Percentiles rank a stretch among this genome's conserved stretches.
Evolutionary conservation across 1,284 basidiomycete species (phyloP).

Genomic region (Melanopsichium pennsylvanicum): DNA sequence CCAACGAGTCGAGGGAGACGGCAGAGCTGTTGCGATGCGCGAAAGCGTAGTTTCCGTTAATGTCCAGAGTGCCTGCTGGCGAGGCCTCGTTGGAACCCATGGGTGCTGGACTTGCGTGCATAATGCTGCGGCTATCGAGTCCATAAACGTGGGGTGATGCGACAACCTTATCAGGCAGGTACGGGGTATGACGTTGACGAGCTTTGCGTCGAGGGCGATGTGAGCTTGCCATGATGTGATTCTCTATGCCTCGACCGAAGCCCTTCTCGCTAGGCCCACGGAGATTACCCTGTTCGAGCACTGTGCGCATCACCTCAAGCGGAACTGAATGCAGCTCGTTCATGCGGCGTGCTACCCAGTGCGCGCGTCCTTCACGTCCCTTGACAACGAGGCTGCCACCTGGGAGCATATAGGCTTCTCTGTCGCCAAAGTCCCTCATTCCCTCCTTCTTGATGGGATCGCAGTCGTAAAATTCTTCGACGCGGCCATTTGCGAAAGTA

Average conservation of each 20-base stretch:
- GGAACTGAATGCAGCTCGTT: slow-evolving; percentile 64
- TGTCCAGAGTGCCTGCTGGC: slow-evolving; percentile 22
- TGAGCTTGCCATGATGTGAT: slow-evolving; percentile 61
- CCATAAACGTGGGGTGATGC: slow-evolving; percentile 21
- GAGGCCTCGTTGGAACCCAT: slow-evolving; percentile 26
- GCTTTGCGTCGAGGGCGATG: slow-evolving; percentile 52
- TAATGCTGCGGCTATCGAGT: slow-evolving; percentile 26
- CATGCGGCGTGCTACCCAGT: slow-evolving; percentile 64
- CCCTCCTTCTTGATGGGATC: slow-evolving; percentile 58
- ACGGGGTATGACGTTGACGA: slow-evolving; percentile 24
- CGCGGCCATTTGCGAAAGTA: slow-evolving; percentile 64
- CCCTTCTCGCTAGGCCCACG: slow-evolving; percentile 51
- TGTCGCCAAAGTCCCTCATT: slow-evolving; percentile 56
- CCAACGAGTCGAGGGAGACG: slow-evolving; percentile 63
- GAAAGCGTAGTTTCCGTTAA: slow-evolving; percentile 14
- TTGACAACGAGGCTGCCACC: slow-evolving; percentile 42
- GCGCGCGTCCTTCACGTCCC: slow-evolving; percentile 55
- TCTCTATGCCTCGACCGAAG: slow-evolving; percentile 63
- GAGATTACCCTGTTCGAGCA: slow-evolving; percentile 63
- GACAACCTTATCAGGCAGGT: slow-evolving; percentile 9
- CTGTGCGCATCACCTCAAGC: slow-evolving; percentile 61
- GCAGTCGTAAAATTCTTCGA: slow-evolving; percentile 64
- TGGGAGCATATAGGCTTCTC: slow-evolving; percentile 41
- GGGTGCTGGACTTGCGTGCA: slow-evolving; percentile 50
- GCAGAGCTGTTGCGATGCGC: slow-evolving; percentile 53